Conservation (phyloP, 192 early-diverging fungal genomes). For the Chytriomyces hyalinus region DNA sequence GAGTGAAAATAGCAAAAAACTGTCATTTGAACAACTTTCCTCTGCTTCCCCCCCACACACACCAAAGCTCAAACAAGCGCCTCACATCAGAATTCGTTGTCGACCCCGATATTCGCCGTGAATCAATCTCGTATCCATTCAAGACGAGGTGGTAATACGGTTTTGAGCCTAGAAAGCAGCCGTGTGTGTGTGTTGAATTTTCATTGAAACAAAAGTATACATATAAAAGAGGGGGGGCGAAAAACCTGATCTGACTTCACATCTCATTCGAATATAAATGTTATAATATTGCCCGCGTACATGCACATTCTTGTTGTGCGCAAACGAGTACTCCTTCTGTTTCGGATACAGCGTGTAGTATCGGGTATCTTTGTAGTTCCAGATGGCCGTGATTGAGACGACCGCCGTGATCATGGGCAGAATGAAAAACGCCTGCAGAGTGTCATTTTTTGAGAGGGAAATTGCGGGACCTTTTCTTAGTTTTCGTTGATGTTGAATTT, state of each 20-base stretch:
- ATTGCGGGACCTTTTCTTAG: neutral
- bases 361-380: conserved; percentile 42
- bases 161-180: conserved; percentile 14
- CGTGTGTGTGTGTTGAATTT: neutral
- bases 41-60: too few species aligned
- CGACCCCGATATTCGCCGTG: conserved; percentile 31
- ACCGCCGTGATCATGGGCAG: conserved; percentile 27
- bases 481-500: neutral
- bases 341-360: conserved; percentile 30
- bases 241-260: conserved; percentile 37
- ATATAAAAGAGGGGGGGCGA: too few species aligned
- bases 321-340: conserved; percentile 31
- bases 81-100: conserved; percentile 34
- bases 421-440: conserved; percentile 36
- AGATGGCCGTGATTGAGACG: conserved; percentile 33
- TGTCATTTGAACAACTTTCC: neutral
- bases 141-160: conserved; percentile 38
- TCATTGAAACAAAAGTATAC: neutral
- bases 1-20: neutral
- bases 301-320: conserved; percentile 30
- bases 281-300: conserved; percentile 39
- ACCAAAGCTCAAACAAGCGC: neutral
- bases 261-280: conserved; percentile 37
- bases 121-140: conserved; percentile 41
- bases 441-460: conserved; percentile 1